Base-by-base conservation (phyloP, 352 stramenopile genomes). In the Aphanomyces invadans region DNA sequence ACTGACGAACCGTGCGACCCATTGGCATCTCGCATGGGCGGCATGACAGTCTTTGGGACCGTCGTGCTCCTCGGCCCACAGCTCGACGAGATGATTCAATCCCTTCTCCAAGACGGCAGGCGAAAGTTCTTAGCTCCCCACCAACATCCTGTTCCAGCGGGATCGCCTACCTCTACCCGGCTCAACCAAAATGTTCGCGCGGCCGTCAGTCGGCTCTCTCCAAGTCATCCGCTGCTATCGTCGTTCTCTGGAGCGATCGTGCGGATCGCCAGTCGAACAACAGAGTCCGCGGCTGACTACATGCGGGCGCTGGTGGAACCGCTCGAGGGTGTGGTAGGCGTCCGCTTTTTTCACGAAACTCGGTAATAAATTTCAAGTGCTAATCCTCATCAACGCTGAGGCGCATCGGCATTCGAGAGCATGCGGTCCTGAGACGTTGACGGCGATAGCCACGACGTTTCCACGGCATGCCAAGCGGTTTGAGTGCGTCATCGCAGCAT, bases 51-150 rank as follows among this genome's bases (percentile, higher is more conserved):
- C 36, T 65, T 94, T 3, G 85, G 85, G 1, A 57, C 90, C 15
- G 72, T 89, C 45, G 80, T 95, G 17, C 53, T 94, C 19, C 45
- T 88, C 3, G 86, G 86, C 9, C 68, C 68, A 2, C 82, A 77
- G 21, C 31, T 94, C 42, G 73, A 86, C 62, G 4, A 57, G 19
- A 83, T 91, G 51, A 80, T 73, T 0, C 71, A 80, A 29, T 64
- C 77, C 19, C 60, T 94, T 19, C 70, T 92, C 25, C 75, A 83
- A 60, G 68, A 84, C 32, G 89, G 82, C 67, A 75, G 77, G 36
- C 86, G 86, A 66, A 92, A 92, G 71, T 76, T 76, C 51, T 72
- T 94, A n/a, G 77, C 87, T 54, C 79, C 83, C 45, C 76, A 74
- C 4, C 61, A 83, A 23, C 74, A 89, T 28, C 89, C 90, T 64